Evolutionary conservation across 1,284 basidiomycete genomes (phyloP), one percentile per base, ranked within the genome.

Genomic region (Pascua sp.): DNA sequence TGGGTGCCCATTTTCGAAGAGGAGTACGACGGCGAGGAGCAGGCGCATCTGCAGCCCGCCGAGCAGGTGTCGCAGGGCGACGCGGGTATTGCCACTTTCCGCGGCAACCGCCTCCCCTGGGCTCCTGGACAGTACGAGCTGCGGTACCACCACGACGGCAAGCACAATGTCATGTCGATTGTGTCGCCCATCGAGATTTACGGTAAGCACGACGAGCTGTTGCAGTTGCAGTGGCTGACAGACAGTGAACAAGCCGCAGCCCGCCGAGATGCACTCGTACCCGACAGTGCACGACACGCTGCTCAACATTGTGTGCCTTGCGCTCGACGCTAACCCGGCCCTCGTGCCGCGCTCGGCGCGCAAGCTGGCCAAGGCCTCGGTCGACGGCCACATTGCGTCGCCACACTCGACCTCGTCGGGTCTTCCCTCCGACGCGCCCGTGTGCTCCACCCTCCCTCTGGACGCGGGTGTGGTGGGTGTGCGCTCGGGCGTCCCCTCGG

Each of bases 1-100:
- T 98, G 96, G 96, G 81, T 89, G 13, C 91, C 92, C 15, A 87
- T 98, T 15, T 87, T 91, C 59, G 84, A 87, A 61, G 88, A 93
- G 62, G 94, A 96, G 73, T 98, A 91, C 89, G 86, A 94, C 55
- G 95, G 92, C 1, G 88, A 96, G 70, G 78, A 86, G 36, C 87
- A 86, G 37, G 81, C 82, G n/a, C 68, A 79, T 38, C 75, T 81
- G 69, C 50, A 56, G 8, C 63, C 63, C 37, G 59, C 57, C 10
- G 61, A 65, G 8, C 66, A 65, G 11, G 61, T 65, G 37, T 57
- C 68, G 5, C 67, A 72, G 46, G 83, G 84, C 56, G 70, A 77
- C 47, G 69, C 80, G 12, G 92, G 91, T 1, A 81, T 80, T n/a
- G 82, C 90, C 17, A 82, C 85, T 2, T 94, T 96, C 79, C 83